Evolutionary conservation across 345 rosid genomes (phyloP).

Genomic region (Reutealis trisperma): DNA sequence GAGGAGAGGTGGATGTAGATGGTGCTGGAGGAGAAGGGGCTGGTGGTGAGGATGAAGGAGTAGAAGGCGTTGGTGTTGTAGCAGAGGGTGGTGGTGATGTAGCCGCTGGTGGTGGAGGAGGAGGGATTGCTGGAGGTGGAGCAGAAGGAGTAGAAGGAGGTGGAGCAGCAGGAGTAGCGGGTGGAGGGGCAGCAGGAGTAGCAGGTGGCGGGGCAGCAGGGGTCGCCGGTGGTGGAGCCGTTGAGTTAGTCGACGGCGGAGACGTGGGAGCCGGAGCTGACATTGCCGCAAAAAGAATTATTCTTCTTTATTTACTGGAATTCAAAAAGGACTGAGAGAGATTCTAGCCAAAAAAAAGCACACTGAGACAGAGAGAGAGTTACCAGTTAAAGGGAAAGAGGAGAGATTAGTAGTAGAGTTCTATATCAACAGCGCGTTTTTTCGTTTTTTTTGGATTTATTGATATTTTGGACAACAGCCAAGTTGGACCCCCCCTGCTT

Average conservation of each 20-base stretch:
- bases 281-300: conserved; percentile 22
- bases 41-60: conserved; percentile 30
- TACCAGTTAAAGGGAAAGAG: too few species aligned
- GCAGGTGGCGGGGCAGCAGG: conserved; percentile 44
- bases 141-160: conserved; percentile 44
- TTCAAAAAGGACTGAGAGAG: background rate
- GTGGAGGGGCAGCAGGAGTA: conserved; percentile 26
- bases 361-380: background rate
- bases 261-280: conserved; percentile 43
- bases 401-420: background rate
- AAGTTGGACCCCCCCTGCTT: too few species aligned
- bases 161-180: conserved; percentile 8
- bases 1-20: conserved; percentile 20
- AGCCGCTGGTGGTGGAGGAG: conserved; percentile 45
- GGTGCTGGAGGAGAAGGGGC: conserved; percentile 36
- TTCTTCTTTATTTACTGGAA: background rate
- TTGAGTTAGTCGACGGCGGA: conserved; percentile 37
- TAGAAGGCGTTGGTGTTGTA: conserved; percentile 28
- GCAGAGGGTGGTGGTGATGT: background rate
- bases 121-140: conserved; percentile 41
- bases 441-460: background rate
- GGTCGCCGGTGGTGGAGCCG: conserved; percentile 34
- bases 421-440: background rate
- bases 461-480: background rate
- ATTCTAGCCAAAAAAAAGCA: too few species aligned